These are phyloP conservation scores for Pythium chondricola DNA, from an alignment of 352 stramenopile genomes.

Conservation along the genomic window DNA sequence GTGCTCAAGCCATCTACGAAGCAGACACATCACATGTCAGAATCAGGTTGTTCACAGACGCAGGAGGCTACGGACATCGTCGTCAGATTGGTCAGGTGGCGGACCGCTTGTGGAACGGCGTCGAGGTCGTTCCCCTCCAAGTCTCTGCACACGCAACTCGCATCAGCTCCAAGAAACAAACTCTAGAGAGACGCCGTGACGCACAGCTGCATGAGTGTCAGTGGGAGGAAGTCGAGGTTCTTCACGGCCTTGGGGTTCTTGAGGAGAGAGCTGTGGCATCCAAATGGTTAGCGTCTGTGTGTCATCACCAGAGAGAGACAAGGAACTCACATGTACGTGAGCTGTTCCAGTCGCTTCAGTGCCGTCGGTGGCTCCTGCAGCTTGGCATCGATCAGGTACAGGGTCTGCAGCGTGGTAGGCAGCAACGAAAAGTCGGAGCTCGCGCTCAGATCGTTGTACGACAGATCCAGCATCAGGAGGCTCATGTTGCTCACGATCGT, in stretches of 20 bases:
- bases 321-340: conserved; percentile 1
- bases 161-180: background rate
- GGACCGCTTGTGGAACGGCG: background rate
- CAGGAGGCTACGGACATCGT: background rate
- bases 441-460: conserved; percentile 3
- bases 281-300: no score
- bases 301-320: background rate
- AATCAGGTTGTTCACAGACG: background rate
- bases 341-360: background rate
- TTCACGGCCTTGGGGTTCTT: background rate
- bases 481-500: background rate
- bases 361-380: background rate
- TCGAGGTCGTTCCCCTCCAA: background rate
- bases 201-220: no score
- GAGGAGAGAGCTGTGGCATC: background rate
- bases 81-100: background rate
- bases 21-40: background rate
- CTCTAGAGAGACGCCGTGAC: no score
- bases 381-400: background rate
- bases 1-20: background rate
- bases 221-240: no score
- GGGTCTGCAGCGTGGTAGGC: background rate
- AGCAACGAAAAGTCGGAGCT: conserved; percentile 6
- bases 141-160: background rate
- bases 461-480: background rate